A percentile compares a stretch with the other conserved stretches of the same genome.
Evolutionary conservation across 331 rosid species (phyloP).

Genomic region (Dryas integrifolia): DNA sequence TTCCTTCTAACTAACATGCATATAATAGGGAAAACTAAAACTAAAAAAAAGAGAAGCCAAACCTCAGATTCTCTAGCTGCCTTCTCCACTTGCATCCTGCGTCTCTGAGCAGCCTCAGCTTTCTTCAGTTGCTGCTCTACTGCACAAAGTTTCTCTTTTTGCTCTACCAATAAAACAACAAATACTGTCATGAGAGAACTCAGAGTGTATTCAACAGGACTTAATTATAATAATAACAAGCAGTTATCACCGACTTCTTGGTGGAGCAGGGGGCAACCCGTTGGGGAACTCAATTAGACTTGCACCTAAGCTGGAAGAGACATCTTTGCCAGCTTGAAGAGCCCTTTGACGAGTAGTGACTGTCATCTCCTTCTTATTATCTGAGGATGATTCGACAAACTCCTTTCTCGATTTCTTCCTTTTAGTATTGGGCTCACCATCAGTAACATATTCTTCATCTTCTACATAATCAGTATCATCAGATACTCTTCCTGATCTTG

Average conservation of each 20-base stretch:
- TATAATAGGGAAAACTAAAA: not conserved
- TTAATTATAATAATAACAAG: not conserved
- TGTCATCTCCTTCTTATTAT: conserved; percentile 55
- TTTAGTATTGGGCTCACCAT: conserved; percentile 21
- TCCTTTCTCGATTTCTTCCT: conserved; percentile 56
- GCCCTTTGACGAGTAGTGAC: conserved; percentile 74
- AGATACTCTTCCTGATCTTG: conserved; percentile 26
- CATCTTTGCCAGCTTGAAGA: conserved; percentile 65
- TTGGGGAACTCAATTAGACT: conserved; percentile 62
- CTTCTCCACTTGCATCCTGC: conserved; percentile 59
- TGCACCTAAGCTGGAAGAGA: conserved; percentile 44
- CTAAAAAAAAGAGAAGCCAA: not conserved
- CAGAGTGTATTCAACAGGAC: conserved; percentile 20
- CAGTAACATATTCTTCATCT: conserved; percentile 35
- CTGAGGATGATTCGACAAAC: conserved; percentile 60
- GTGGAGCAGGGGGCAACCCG: conserved; percentile 79
- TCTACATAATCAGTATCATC: conserved; percentile 38
- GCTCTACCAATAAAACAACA: conserved; percentile 32
- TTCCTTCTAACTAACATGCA: not conserved
- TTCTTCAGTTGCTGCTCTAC: conserved; percentile 60
- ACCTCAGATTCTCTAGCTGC: conserved; percentile 72
- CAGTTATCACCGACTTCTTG: conserved; percentile 62
- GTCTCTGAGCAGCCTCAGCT: conserved; percentile 62
- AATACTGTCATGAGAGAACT: conserved; percentile 15
- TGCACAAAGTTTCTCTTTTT: conserved; percentile 49